Evolutionary conservation across 495 filamentous ascomycete genomes (phyloP).

Genomic region (Thozetella sp.): DNA sequence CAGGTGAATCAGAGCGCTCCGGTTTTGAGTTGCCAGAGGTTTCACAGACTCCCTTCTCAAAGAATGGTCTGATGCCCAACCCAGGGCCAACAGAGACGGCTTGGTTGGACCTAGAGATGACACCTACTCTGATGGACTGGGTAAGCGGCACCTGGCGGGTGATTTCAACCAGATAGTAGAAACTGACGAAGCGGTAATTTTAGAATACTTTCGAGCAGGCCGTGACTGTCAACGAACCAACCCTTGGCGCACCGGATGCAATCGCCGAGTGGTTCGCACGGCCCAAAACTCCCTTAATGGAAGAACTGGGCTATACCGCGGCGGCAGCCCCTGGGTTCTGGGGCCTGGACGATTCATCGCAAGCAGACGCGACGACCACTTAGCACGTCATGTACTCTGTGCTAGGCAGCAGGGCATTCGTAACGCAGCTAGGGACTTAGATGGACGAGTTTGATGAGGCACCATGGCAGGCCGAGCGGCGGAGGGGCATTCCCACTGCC

Average conservation of each 20-base stretch:
- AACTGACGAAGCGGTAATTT: neutral
- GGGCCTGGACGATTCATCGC: too few relatives aligned
- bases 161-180: neutral
- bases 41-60: neutral
- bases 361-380: too few relatives aligned
- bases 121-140: constrained; percentile 14
- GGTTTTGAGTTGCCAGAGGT: neutral
- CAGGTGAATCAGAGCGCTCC: neutral
- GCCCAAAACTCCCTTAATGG: neutral
- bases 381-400: too few relatives aligned
- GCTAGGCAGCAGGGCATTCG: too few relatives aligned
- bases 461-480: too few relatives aligned
- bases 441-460: too few relatives aligned
- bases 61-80: constrained; percentile 3
- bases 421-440: too few relatives aligned
- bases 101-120: constrained; percentile 8
- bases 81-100: neutral
- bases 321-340: neutral
- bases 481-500: too few relatives aligned
- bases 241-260: neutral
- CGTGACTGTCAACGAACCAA: neutral
- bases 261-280: neutral
- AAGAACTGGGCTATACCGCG: neutral
- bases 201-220: neutral
- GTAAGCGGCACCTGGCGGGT: constrained; percentile 5